phyloP scores from a whole-genome alignment of 768 basidiomycete genomes.

The Cystobasidium ongulense region DNA sequence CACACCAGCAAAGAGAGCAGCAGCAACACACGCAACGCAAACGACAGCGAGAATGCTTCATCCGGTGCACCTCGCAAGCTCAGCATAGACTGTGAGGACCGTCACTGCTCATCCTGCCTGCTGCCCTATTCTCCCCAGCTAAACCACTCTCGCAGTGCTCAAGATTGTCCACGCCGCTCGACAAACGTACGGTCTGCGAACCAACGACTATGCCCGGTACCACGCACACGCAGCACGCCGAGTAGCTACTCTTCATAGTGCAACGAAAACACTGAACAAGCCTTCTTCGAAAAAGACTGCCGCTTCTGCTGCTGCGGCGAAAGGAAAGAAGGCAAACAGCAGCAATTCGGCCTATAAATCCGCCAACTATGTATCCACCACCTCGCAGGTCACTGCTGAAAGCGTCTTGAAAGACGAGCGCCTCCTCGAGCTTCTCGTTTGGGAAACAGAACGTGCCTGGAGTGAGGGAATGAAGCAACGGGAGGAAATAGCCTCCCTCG shows the following conservation, averaged over 20 bases:
- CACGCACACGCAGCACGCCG: conserved; percentile 43
- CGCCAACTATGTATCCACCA: conserved; percentile 27
- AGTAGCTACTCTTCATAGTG: background rate
- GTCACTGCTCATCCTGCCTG: background rate
- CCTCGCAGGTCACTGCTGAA: conserved; percentile 3
- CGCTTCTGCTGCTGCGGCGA: conserved; percentile 59
- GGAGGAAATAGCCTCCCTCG: conserved; percentile 18
- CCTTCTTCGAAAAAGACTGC: conserved; percentile 74
- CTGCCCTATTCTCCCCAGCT: background rate
- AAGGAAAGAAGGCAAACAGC: conserved; percentile 58
- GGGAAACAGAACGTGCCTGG: conserved; percentile 89
- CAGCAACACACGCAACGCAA: background rate
- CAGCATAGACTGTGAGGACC: background rate
- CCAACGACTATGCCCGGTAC: conserved; percentile 79
- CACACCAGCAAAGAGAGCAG: background rate
- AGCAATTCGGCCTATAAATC: background rate
- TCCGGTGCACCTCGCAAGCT: background rate
- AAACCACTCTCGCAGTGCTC: conserved; percentile 30
- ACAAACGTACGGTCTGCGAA: conserved; percentile 79
- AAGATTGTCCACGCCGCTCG: conserved; percentile 60
- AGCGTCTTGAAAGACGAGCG: conserved; percentile 32
- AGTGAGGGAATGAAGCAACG: conserved; percentile 50
- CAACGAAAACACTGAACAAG: conserved; percentile 68
- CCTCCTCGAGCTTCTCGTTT: conserved; percentile 65
- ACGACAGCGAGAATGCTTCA: no score